phyloP scores from a whole-genome alignment of 1,284 basidiomycete species.

The Cystobasidium pallidum region DNA sequence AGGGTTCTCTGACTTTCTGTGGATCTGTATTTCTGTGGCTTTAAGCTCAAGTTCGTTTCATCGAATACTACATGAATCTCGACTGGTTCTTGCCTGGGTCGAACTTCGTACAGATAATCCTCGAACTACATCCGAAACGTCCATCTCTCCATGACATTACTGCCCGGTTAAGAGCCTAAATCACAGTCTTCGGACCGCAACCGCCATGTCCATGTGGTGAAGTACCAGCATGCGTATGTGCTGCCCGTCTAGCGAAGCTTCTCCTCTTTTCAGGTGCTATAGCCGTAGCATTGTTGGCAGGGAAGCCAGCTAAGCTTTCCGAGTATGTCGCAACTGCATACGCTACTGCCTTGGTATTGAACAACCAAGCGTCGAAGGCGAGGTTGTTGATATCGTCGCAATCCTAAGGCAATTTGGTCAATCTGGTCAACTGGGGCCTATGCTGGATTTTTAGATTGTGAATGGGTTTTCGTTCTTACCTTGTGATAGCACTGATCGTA shows the following conservation, averaged over 20 bases:
- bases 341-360: constrained; percentile 32
- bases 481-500: constrained; percentile 31
- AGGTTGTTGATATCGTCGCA: constrained; percentile 40
- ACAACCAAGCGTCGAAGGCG: constrained; percentile 19
- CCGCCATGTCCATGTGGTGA: constrained; percentile 11
- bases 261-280: constrained; percentile 19
- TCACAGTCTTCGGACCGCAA: constrained; percentile 7
- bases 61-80: too few species aligned
- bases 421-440: too few species aligned
- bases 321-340: constrained; percentile 30
- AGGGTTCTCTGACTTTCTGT: too few species aligned
- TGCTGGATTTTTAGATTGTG: too few species aligned
- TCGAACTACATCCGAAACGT: too few species aligned
- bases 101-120: not conserved
- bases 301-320: constrained; percentile 22
- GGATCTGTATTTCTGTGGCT: too few species aligned
- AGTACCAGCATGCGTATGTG: constrained; percentile 32
- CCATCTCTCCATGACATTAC: too few species aligned
- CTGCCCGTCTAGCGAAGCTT: constrained; percentile 20
- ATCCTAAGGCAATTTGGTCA: not conserved
- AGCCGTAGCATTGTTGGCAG: constrained; percentile 38
- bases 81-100: too few species aligned
- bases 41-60: too few species aligned
- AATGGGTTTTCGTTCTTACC: too few species aligned
- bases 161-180: not conserved